Conservation (phyloP, 306 rosid species). For the Lupinus albus region DNA sequence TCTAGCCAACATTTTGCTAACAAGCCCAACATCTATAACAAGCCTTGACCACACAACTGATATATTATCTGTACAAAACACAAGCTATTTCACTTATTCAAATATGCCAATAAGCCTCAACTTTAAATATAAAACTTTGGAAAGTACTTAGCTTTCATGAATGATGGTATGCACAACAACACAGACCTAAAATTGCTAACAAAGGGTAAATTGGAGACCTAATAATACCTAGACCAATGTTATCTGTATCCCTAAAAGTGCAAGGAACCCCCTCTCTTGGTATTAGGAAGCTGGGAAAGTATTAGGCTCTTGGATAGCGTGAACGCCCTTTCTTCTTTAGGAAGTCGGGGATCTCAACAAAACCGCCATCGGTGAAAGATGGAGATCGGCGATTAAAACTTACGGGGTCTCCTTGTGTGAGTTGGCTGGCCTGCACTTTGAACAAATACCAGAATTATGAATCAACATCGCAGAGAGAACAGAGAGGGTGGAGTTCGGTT, state of each 20-base stretch:
- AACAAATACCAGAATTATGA: constrained; percentile 33
- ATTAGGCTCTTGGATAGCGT: constrained; percentile 83
- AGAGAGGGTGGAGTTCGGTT: not conserved
- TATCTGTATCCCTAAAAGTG: constrained; percentile 48
- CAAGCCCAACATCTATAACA: constrained; percentile 32
- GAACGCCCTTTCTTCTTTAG: constrained; percentile 95
- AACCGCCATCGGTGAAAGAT: constrained; percentile 65
- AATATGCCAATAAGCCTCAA: constrained; percentile 41
- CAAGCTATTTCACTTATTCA: constrained; percentile 39
- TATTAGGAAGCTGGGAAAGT: constrained; percentile 11
- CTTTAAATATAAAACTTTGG: constrained; percentile 32
- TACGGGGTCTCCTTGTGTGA: constrained; percentile 68
- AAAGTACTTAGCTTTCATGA: constrained; percentile 45
- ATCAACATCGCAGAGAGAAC: not conserved
- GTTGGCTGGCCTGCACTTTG: constrained; percentile 65
- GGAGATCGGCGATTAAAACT: constrained; percentile 73
- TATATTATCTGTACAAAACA: constrained; percentile 40
- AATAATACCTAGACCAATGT: constrained; percentile 42
- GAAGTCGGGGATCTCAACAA: constrained; percentile 95
- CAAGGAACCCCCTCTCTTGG: constrained; percentile 9
- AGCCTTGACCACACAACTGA: not conserved
- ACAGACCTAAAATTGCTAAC: constrained; percentile 51
- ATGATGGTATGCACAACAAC: constrained; percentile 45
- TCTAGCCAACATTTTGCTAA: not conserved
- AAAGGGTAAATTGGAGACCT: constrained; percentile 40